Conservation (phyloP, 768 basidiomycete genomes). For the Naganishia antarctica region DNA sequence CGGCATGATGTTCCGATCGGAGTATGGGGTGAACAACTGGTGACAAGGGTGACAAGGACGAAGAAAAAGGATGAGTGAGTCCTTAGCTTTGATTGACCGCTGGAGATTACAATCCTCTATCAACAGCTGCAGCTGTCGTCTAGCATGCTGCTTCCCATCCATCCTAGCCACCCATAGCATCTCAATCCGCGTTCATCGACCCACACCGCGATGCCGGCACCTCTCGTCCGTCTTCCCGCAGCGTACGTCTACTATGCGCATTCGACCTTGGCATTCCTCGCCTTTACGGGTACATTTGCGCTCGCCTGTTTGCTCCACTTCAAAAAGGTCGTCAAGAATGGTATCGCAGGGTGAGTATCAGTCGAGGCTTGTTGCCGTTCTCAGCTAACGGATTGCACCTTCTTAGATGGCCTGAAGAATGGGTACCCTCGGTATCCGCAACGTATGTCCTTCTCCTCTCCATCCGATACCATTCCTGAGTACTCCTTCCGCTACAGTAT, state of each 20-base stretch:
- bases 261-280: conserved; percentile 61
- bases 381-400: no score
- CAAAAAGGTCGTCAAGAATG: conserved; percentile 78
- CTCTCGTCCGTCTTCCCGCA: conserved; percentile 51
- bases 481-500: conserved; percentile 54
- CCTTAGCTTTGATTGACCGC: no score
- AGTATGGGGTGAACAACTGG: no score
- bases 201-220: background rate
- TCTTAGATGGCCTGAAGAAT: conserved; percentile 53
- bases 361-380: no score
- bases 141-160: no score
- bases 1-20: no score
- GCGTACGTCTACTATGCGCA: conserved; percentile 62
- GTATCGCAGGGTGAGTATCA: conserved; percentile 51
- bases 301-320: conserved; percentile 70
- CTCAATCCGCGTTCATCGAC: no score
- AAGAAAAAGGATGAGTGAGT: no score
- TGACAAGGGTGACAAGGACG: no score
- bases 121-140: no score
- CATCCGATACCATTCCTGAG: background rate
- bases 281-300: conserved; percentile 63
- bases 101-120: no score
- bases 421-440: conserved; percentile 74
- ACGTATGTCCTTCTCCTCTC: conserved; percentile 31
- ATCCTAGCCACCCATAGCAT: no score